phyloP scores from a whole-genome alignment of 2,329 filamentous ascomycete genomes.

The Scedosporium apiospermum region DNA sequence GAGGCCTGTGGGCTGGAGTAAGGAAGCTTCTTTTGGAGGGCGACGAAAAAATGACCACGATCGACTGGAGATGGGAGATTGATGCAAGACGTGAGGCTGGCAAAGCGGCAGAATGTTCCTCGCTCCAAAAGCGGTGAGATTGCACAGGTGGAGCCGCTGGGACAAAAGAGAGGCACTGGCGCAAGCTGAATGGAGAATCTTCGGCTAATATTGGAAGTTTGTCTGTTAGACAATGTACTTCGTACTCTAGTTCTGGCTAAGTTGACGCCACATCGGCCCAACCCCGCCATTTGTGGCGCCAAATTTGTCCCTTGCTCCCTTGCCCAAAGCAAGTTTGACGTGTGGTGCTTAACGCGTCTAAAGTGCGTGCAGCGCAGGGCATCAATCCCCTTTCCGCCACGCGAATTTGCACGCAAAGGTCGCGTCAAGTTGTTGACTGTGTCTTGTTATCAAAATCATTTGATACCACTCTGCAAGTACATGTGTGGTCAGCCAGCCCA shows the following conservation, averaged over 20 bases:
- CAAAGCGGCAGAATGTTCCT: not conserved
- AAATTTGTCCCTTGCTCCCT: not conserved
- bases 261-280: not conserved
- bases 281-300: not conserved
- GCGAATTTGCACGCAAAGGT: constrained; percentile 6
- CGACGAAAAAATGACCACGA: too few relatives aligned
- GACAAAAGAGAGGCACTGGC: not conserved
- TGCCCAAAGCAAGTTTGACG: not conserved
- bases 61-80: not conserved
- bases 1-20: too few relatives aligned
- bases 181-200: not conserved
- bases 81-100: not conserved
- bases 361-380: constrained; percentile 3
- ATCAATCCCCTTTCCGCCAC: not conserved
- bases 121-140: not conserved
- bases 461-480: too few relatives aligned
- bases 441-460: too few relatives aligned
- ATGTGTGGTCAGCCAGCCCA: not conserved
- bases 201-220: not conserved
- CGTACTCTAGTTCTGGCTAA: too few relatives aligned
- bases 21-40: too few relatives aligned
- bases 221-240: too few relatives aligned
- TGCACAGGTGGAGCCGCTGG: too few relatives aligned
- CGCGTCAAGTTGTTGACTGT: constrained; percentile 2
- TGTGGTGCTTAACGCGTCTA: constrained; percentile 3